Evolutionary conservation across 176 grass and related monocot genomes (phyloP).

Genomic region (Oryza meyeriana): DNA sequence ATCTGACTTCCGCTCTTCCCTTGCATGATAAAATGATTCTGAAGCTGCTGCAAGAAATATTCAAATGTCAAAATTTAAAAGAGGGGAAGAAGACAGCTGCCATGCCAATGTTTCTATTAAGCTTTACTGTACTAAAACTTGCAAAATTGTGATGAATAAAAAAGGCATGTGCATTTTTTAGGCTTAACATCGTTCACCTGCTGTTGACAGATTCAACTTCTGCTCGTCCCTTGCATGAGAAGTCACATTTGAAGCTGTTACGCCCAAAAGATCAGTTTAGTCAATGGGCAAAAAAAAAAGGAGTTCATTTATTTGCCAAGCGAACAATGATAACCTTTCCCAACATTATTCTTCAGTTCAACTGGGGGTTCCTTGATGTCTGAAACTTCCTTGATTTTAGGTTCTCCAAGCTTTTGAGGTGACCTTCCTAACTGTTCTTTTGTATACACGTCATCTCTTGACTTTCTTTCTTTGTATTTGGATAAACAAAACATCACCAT

Average conservation of each 20-base stretch:
- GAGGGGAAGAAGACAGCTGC: constrained; percentile 8
- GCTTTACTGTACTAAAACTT: constrained; percentile 15
- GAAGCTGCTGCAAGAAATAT: constrained; percentile 33
- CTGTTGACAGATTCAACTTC: constrained; percentile 28
- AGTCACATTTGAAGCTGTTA: constrained; percentile 40
- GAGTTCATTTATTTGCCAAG: not conserved
- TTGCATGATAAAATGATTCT: constrained; percentile 30
- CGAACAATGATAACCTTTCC: constrained; percentile 57
- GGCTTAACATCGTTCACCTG: constrained; percentile 43
- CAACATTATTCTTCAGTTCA: constrained; percentile 55
- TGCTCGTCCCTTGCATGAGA: constrained; percentile 40
- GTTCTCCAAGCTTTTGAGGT: constrained; percentile 44
- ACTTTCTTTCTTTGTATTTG: constrained; percentile 70
- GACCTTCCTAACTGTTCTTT: constrained; percentile 48
- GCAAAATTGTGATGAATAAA: constrained; percentile 15
- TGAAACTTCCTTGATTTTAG: constrained; percentile 56
- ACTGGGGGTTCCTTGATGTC: constrained; percentile 44
- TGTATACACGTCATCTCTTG: constrained; percentile 37
- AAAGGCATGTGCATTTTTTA: not conserved
- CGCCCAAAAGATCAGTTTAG: not conserved
- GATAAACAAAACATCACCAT: constrained; percentile 67
- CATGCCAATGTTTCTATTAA: constrained; percentile 10
- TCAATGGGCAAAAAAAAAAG: not conserved
- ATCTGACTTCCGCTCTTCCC: constrained; percentile 30
- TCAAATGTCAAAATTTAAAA: constrained; percentile 26